phyloP scores from a whole-genome alignment of 164 flowering plant genomes.

The Vitis vinifera region DNA sequence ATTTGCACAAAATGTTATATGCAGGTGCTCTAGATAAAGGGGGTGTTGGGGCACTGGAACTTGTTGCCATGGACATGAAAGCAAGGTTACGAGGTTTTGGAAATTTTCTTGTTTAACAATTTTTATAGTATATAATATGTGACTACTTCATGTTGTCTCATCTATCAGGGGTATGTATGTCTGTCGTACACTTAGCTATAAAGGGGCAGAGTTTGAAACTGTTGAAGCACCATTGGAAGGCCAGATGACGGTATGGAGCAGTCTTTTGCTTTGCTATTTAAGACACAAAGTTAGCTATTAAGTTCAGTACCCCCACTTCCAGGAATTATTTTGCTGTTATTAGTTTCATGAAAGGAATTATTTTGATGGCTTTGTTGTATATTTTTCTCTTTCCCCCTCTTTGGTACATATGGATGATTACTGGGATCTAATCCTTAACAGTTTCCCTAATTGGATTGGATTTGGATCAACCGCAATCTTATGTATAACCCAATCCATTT shows the following conservation, averaged over 20 bases:
- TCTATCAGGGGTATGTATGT: conserved; percentile 93
- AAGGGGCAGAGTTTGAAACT: conserved; percentile 92
- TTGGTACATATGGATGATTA: no score
- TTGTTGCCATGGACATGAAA: conserved; percentile 99
- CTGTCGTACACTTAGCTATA: conserved; percentile 95
- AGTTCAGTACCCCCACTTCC: background rate
- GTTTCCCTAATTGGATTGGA: no score
- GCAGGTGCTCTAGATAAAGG: conserved; percentile 95
- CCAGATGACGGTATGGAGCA: conserved; percentile 71
- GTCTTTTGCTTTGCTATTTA: conserved; percentile 8
- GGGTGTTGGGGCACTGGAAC: conserved; percentile 97
- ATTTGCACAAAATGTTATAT: conserved; percentile 4
- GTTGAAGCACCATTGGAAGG: conserved; percentile 85
- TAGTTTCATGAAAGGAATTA: no score
- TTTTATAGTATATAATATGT: background rate
- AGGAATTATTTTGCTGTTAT: no score
- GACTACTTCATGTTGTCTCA: conserved; percentile 2
- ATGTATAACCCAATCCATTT: no score
- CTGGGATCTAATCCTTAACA: no score
- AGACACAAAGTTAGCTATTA: background rate
- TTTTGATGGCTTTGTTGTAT: no score
- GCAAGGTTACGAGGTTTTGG: conserved; percentile 59
- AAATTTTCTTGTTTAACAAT: background rate
- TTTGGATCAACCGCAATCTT: no score
- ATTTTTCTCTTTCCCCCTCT: no score